Evolutionary conservation across 768 basidiomycete species (phyloP), one percentile per base, ranked within the genome.

Genomic region (Crassisporium funariophilum): DNA sequence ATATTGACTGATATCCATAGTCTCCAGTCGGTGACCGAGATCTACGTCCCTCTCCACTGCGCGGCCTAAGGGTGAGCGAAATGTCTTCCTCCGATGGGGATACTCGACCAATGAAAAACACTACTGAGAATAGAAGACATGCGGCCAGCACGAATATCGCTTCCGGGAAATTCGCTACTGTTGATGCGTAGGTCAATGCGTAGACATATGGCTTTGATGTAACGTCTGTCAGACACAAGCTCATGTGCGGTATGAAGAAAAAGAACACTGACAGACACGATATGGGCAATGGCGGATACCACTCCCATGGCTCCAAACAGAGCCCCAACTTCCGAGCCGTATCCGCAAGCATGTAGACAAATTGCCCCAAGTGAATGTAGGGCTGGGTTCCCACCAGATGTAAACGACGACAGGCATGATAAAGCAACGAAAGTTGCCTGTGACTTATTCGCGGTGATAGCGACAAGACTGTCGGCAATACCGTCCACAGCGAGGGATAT

Each of bases 281-380:
- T 82, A 61, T 84, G 83, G 0, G 82, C 82, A 7, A 82, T 62
- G 0, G 88, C 84, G 43, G 82, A 78, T 34, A 90, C 60, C 12
- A 87, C 78, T 2, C 85, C 82, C 46, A 90, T 69, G 1, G 86
- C 86, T 11, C 87, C 87, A 44, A 91, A 88, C 27, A 91, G 58
- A 16, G 79, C 74, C 0, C 88, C 88, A 5, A 73, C 71, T 50
- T 78, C 73, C 16, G 68, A 64, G 42, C 71, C 68, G 42, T 58
- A 62, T 27, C 76, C 73, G 62, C 69, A 70, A 4, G 75, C 76
- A 57, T 77, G 79, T n/a, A 87, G 72, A 54, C 80, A 86, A 4
- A 90, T 70, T 0, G 86, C 88, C 12, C 72, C 75, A 7, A 91
- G 71, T n/a, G 85, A 87, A 50, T 89, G 84, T 41, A 81, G 62